These are phyloP conservation scores for Silybum marianum DNA, from an alignment of 129 eudicot genomes.

Conservation along the genomic window DNA sequence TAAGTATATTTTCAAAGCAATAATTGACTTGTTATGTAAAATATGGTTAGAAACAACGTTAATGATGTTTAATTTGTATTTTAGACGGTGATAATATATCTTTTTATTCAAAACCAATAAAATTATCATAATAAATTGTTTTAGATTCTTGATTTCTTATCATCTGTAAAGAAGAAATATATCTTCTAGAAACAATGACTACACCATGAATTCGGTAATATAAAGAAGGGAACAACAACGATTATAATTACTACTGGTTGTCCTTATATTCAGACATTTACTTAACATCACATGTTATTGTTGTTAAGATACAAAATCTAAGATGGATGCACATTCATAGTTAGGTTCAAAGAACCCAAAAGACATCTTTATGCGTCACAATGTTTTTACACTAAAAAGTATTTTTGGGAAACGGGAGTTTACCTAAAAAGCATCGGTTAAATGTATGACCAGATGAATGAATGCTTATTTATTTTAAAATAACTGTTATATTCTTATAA, in stretches of 20 bases:
- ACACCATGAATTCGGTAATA: background rate
- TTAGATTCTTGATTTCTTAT: background rate
- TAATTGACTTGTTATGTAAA: background rate
- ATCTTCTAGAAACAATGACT: background rate
- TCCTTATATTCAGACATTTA: slow-evolving; percentile 1
- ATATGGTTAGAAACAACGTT: background rate
- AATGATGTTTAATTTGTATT: background rate
- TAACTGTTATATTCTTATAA: background rate
- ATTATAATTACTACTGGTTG: background rate
- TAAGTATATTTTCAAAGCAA: too few relatives aligned
- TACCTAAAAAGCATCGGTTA: background rate
- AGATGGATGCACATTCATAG: slow-evolving; percentile 3
- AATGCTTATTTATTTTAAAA: background rate
- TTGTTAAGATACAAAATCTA: background rate
- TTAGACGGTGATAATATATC: background rate
- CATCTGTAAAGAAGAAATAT: background rate
- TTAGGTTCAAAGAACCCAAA: background rate
- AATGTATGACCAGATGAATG: background rate
- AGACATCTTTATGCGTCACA: background rate
- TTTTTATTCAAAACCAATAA: background rate
- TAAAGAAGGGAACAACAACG: background rate
- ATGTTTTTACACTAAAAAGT: background rate
- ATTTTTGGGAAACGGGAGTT: background rate
- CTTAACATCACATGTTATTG: background rate
- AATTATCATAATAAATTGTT: background rate